Evolutionary conservation across 305 asterid species (phyloP).

Genomic region (Fraxinus albicans): DNA sequence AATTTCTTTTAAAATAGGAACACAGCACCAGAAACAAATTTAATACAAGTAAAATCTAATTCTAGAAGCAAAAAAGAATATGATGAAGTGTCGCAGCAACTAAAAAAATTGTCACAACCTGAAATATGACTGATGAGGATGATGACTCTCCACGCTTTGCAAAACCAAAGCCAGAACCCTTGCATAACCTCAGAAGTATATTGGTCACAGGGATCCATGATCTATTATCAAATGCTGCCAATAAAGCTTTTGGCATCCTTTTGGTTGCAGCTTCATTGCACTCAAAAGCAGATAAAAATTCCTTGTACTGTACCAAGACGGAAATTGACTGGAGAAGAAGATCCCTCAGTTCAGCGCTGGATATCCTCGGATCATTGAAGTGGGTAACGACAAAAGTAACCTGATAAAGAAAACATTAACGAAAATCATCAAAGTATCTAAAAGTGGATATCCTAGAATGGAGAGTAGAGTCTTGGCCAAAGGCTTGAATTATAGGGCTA

Average conservation of each 20-base stretch:
- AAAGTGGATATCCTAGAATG: not conserved
- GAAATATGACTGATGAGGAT: conserved; percentile 76
- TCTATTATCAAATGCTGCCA: conserved; percentile 83
- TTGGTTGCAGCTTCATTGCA: conserved; percentile 76
- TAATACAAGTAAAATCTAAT: conserved; percentile 17
- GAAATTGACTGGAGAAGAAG: conserved; percentile 95
- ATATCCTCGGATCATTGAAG: conserved; percentile 90
- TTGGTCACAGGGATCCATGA: conserved; percentile 95
- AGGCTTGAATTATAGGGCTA: not conserved
- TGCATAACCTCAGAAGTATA: conserved; percentile 76
- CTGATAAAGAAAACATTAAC: conserved; percentile 38
- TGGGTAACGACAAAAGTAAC: conserved; percentile 82
- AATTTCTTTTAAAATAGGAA: conserved; percentile 47
- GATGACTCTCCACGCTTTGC: conserved; percentile 86
- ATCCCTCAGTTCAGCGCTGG: conserved; percentile 86
- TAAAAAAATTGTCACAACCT: conserved; percentile 39
- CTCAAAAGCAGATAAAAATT: conserved; percentile 76
- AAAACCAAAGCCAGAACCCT: conserved; percentile 78
- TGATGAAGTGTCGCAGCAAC: not conserved
- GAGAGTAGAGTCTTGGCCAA: not conserved
- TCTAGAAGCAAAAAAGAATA: conserved; percentile 18
- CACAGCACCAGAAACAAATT: conserved; percentile 1
- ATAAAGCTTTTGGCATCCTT: conserved; percentile 76
- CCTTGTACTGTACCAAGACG: conserved; percentile 82
- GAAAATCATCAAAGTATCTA: not conserved